phyloP scores from a whole-genome alignment of 2,329 filamentous ascomycete species.

The Verticillium nubilum region DNA sequence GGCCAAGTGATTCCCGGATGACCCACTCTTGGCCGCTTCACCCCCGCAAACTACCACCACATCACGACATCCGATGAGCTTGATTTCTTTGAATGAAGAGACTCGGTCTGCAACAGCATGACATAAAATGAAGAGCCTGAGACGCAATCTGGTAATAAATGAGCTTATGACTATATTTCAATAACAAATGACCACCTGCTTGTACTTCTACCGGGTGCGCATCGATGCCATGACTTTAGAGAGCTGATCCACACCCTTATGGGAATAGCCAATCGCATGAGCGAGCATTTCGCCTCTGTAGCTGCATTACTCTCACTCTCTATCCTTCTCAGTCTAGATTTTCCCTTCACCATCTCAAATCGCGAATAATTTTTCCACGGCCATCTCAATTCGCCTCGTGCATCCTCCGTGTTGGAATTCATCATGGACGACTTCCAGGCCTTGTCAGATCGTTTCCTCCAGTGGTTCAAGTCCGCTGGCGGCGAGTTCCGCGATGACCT shows the following conservation, averaged over 20 bases:
- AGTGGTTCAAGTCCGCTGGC: constrained; percentile 49
- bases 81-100: not conserved
- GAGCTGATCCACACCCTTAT: not conserved
- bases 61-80: not conserved
- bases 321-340: not conserved
- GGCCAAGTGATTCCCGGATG: not conserved
- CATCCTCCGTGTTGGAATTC: not conserved
- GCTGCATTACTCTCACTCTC: not conserved
- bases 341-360: not conserved
- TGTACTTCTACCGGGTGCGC: not conserved
- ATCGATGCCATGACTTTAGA: not conserved
- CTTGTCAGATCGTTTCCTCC: constrained; percentile 39
- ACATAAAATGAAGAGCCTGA: no score
- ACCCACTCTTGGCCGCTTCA: not conserved
- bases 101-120: not conserved
- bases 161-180: not conserved
- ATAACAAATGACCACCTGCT: not conserved
- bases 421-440: constrained; percentile 34
- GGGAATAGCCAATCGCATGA: not conserved
- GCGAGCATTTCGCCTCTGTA: not conserved
- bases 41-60: not conserved
- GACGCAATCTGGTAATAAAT: no score
- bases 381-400: not conserved
- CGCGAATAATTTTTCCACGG: not conserved
- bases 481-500: constrained; percentile 49